Evolutionary conservation across 208 protist species (phyloP).

Genomic region (Trypanosoma cruzi): DNA sequence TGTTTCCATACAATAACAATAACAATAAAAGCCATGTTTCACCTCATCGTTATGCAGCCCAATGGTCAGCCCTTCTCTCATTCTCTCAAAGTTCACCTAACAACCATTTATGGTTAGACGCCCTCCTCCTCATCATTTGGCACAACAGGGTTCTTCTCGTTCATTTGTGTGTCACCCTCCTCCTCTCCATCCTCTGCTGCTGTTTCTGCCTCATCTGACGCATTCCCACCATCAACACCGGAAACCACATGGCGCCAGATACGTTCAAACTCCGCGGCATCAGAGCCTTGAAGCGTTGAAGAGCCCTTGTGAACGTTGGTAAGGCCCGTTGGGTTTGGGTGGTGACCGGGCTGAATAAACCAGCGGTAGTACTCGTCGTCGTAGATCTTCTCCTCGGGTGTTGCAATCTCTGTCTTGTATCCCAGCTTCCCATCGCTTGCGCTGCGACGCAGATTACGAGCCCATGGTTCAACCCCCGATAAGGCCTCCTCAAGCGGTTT

Average conservation of each 20-base stretch:
- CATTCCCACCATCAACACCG: conserved; percentile 31
- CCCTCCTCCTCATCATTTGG: background rate
- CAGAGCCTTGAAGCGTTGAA: conserved; percentile 10
- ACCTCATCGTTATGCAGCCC: no score
- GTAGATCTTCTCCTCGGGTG: conserved; percentile 92
- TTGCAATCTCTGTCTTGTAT: conserved; percentile 81
- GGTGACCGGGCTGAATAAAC: conserved; percentile 90
- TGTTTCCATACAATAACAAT: no score
- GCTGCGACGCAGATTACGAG: conserved; percentile 64
- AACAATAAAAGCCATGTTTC: no score
- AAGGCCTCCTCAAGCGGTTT: conserved; percentile 55
- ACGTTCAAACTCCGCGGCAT: conserved; percentile 64
- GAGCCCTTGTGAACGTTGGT: conserved; percentile 39
- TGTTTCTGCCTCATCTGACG: conserved; percentile 16
- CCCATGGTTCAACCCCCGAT: conserved; percentile 78
- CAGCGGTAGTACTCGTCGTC: conserved; percentile 94
- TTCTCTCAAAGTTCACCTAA: background rate
- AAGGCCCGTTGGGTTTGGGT: conserved; percentile 89
- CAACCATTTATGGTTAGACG: background rate
- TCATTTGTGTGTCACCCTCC: background rate
- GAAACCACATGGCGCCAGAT: conserved; percentile 29
- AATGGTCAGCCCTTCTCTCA: no score
- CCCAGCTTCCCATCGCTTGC: conserved; percentile 64
- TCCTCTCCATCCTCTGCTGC: conserved; percentile 19
- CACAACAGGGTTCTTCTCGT: background rate